These are phyloP conservation scores for Syzygium aromaticum DNA, from an alignment of 345 rosid species.

Conservation along the genomic window DNA sequence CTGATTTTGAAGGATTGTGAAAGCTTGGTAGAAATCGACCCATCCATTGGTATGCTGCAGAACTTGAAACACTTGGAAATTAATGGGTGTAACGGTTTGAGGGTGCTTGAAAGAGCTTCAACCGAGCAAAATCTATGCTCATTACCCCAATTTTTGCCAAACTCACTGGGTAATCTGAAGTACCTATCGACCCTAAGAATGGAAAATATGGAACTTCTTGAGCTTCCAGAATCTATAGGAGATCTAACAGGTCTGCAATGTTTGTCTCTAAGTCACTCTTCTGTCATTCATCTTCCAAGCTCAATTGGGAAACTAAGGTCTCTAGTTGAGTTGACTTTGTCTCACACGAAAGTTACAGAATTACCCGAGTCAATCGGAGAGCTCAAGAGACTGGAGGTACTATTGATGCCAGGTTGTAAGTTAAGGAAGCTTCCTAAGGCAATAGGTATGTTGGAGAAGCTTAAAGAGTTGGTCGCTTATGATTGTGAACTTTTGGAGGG, in stretches of 20 bases:
- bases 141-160: background rate
- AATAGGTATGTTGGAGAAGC: background rate
- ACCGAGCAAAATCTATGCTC: background rate
- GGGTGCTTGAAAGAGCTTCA: background rate
- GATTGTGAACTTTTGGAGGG: background rate
- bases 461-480: background rate
- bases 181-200: background rate
- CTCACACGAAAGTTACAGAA: background rate
- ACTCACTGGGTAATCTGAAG: background rate
- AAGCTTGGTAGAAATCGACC: background rate
- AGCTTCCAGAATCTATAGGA: background rate
- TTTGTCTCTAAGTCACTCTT: background rate
- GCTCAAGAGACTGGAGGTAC: background rate
- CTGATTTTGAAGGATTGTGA: background rate
- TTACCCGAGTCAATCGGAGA: background rate
- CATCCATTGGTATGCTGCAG: background rate
- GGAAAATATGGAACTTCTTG: background rate
- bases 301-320: constrained; percentile 2
- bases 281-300: background rate
- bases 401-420: background rate
- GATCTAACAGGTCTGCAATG: background rate
- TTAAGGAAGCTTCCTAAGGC: background rate
- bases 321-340: background rate
- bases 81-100: background rate
- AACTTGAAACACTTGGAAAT: background rate